Percentiles rank a stretch among this genome's conserved stretches.
phyloP scores from a whole-genome alignment of 176 grass and related monocot species.

The Calamus simplicifolius region DNA sequence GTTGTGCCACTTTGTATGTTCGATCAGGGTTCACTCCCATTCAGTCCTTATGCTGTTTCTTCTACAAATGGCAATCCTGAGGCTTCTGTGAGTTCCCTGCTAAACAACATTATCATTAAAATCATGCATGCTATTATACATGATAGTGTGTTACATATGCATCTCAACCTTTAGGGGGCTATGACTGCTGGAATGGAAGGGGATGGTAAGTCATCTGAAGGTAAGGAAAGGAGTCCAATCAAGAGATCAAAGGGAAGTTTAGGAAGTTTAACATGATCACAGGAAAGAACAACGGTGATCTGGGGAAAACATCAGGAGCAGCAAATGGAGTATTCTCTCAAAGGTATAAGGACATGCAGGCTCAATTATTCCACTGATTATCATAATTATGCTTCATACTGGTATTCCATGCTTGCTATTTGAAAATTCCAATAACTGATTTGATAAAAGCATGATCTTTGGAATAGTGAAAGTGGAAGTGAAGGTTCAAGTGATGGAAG shows the following conservation, averaged over 20 bases:
- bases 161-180: constrained; percentile 40
- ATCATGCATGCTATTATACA: too few relatives aligned
- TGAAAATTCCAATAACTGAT: too few relatives aligned
- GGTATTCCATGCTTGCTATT: too few relatives aligned
- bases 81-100: constrained; percentile 44
- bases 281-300: constrained; percentile 56
- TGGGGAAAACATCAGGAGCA: constrained; percentile 61
- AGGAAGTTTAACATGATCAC: constrained; percentile 91
- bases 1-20: neutral
- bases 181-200: constrained; percentile 37
- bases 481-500: constrained; percentile 86
- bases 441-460: constrained; percentile 17
- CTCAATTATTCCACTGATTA: too few relatives aligned
- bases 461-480: constrained; percentile 74
- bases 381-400: too few relatives aligned
- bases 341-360: constrained; percentile 43
- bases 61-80: constrained; percentile 68
- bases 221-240: constrained; percentile 69
- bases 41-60: constrained; percentile 60
- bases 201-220: constrained; percentile 61
- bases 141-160: too few relatives aligned
- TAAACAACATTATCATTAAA: too few relatives aligned
- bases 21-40: constrained; percentile 72
- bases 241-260: constrained; percentile 96
- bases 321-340: constrained; percentile 59